These are phyloP conservation scores for Candida schatavii DNA, from an alignment of 805 yeast species.

Conservation along the genomic window DNA sequence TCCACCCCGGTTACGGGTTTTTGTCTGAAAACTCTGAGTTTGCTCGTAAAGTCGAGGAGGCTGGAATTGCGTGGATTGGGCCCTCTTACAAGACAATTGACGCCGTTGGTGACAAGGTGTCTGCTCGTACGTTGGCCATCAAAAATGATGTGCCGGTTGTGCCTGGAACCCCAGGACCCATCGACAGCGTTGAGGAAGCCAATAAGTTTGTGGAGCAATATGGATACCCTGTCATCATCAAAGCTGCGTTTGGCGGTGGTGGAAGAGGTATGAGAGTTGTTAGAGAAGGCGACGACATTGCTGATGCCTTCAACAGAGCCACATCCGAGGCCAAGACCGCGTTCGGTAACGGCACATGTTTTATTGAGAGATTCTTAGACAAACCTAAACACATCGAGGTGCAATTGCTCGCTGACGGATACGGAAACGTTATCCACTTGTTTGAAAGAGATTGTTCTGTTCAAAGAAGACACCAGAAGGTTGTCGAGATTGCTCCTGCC, in stretches of 20 bases:
- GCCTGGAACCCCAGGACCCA: slow-evolving; percentile 98
- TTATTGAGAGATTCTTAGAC: slow-evolving; percentile 92
- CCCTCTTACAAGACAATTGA: slow-evolving; percentile 87
- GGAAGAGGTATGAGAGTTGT: slow-evolving; percentile 99
- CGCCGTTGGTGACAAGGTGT: slow-evolving; percentile 94
- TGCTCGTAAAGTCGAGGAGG: slow-evolving; percentile 85
- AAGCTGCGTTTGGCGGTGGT: slow-evolving; percentile 99
- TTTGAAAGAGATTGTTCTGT: slow-evolving; percentile 99
- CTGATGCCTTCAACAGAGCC: slow-evolving; percentile 91
- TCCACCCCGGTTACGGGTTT: slow-evolving; percentile 54
- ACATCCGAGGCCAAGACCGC: slow-evolving; percentile 91
- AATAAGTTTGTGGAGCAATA: slow-evolving; percentile 71
- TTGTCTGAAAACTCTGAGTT: slow-evolving; percentile 89
- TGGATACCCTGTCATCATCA: slow-evolving; percentile 95
- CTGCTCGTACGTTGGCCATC: slow-evolving; percentile 85
- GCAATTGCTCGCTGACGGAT: slow-evolving; percentile 87
- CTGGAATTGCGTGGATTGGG: slow-evolving; percentile 95
- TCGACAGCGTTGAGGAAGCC: slow-evolving; percentile 77
- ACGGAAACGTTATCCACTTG: slow-evolving; percentile 92
- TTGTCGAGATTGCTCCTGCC: slow-evolving; percentile 98
- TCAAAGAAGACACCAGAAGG: slow-evolving; percentile 98
- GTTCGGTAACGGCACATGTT: slow-evolving; percentile 98
- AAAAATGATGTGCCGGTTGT: slow-evolving; percentile 85
- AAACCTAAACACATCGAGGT: slow-evolving; percentile 98
- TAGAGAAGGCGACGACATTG: slow-evolving; percentile 89